Evolutionary conservation across 352 stramenopile species (phyloP).

Genomic region (Phytopythium boreale): DNA sequence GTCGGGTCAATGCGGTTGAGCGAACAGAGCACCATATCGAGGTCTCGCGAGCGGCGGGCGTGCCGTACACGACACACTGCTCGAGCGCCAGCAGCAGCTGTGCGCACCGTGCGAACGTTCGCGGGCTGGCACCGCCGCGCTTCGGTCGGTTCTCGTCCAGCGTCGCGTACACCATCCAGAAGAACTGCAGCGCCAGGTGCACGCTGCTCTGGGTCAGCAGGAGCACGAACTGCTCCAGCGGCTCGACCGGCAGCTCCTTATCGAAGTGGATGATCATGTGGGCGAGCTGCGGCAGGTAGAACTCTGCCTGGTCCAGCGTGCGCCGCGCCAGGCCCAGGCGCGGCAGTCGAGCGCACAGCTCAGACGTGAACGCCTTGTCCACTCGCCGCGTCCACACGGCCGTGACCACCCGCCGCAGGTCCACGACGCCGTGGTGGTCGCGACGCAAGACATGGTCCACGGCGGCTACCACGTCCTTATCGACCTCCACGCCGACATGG

Average conservation of each 20-base stretch:
- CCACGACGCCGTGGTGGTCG: slow-evolving; percentile 38
- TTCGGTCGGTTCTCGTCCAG: slow-evolving; percentile 81
- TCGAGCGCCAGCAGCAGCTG: slow-evolving; percentile 73
- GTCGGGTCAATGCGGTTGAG: background rate
- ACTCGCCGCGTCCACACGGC: slow-evolving; percentile 72
- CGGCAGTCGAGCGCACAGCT: slow-evolving; percentile 59
- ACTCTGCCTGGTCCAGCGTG: slow-evolving; percentile 75
- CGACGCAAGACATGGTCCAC: background rate
- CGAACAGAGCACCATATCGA: slow-evolving; percentile 10
- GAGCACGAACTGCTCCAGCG: slow-evolving; percentile 80
- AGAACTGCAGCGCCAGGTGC: slow-evolving; percentile 62
- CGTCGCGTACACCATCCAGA: slow-evolving; percentile 81
- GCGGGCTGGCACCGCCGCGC: slow-evolving; percentile 44
- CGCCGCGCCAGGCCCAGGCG: slow-evolving; percentile 41
- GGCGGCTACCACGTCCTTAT: background rate
- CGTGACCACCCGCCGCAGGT: slow-evolving; percentile 72
- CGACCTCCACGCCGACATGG: background rate
- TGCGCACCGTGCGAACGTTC: slow-evolving; percentile 69
- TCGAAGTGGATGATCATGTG: slow-evolving; percentile 86
- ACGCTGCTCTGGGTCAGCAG: slow-evolving; percentile 71
- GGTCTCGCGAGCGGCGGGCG: slow-evolving; percentile 48
- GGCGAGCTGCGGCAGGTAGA: slow-evolving; percentile 76
- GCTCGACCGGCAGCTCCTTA: slow-evolving; percentile 66
- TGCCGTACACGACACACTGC: slow-evolving; percentile 80
- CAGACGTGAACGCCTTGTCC: slow-evolving; percentile 51